These are phyloP conservation scores for Stachybotrys elegans DNA, from an alignment of 2,329 filamentous ascomycete genomes.

Conservation along the genomic window DNA sequence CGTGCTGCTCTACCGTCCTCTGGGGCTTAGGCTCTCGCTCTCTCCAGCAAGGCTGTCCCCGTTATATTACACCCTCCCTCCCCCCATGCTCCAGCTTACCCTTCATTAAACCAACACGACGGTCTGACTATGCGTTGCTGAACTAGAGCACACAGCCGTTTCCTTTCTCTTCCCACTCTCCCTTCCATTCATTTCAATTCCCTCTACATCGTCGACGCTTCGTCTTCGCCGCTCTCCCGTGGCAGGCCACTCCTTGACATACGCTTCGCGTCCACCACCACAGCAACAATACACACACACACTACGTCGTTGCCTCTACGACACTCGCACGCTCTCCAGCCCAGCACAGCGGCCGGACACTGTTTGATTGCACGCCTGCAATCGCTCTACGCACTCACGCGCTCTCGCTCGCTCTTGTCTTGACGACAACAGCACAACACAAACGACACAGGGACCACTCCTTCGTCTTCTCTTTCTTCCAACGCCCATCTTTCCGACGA, in stretches of 20 bases:
- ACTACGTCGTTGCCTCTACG: neutral
- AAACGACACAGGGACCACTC: neutral
- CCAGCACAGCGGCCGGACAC: neutral
- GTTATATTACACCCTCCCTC: too few species aligned
- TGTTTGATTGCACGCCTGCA: neutral
- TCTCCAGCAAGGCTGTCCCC: too few species aligned
- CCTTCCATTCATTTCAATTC: neutral
- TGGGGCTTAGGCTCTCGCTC: too few species aligned
- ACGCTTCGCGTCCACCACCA: neutral
- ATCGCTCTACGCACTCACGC: neutral
- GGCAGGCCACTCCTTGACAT: constrained; percentile 2
- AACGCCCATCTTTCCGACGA: neutral
- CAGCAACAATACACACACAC: neutral
- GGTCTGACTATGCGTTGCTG: too few species aligned
- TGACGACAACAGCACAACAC: neutral
- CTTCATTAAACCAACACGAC: too few species aligned
- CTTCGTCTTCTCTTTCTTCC: neutral
- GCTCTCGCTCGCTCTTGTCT: neutral
- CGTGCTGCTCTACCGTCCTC: too few species aligned
- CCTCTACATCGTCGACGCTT: neutral
- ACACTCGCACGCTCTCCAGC: neutral
- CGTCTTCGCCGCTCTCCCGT: neutral
- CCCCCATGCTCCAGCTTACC: too few species aligned
- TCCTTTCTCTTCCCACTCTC: neutral
- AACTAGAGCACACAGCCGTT: too few species aligned